Percentiles rank a stretch among this genome's conserved stretches.
These are phyloP conservation scores for Yamadazyma scolyti DNA, from an alignment of 805 yeast species.

Conservation along the genomic window DNA sequence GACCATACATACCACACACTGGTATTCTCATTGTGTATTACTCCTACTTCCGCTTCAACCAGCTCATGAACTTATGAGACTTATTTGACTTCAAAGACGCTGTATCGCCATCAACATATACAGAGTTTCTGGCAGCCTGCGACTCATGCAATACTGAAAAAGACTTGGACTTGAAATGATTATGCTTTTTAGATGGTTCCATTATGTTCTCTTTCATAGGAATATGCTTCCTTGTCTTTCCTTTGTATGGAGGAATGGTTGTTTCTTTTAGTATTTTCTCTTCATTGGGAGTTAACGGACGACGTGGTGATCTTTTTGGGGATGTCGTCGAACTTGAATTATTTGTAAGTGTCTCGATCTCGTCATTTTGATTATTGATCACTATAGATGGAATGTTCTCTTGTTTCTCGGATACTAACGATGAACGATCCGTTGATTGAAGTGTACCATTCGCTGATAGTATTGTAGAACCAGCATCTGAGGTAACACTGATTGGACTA, in stretches of 20 bases:
- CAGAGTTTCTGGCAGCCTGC: conserved; percentile 12
- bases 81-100: conserved; percentile 10
- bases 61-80: conserved; percentile 17
- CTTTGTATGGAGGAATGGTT: conserved; percentile 21
- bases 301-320: conserved; percentile 7
- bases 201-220: neutral
- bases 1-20: too few relatives aligned
- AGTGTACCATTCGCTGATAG: conserved; percentile 24
- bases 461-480: conserved; percentile 26
- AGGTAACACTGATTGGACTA: conserved; percentile 25
- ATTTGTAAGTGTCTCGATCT: too few relatives aligned
- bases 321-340: conserved; percentile 1
- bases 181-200: neutral
- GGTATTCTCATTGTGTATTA: too few relatives aligned
- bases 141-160: conserved; percentile 18
- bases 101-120: conserved; percentile 9
- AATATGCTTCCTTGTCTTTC: neutral
- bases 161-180: conserved; percentile 20
- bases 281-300: conserved; percentile 20
- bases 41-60: conserved; percentile 20
- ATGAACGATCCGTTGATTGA: conserved; percentile 28
- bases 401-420: conserved; percentile 14
- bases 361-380: too few relatives aligned
- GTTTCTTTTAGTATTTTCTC: conserved; percentile 20
- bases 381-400: too few relatives aligned